Evolutionary conservation across 768 basidiomycete species (phyloP).

Genomic region (Mycena capillaripes): DNA sequence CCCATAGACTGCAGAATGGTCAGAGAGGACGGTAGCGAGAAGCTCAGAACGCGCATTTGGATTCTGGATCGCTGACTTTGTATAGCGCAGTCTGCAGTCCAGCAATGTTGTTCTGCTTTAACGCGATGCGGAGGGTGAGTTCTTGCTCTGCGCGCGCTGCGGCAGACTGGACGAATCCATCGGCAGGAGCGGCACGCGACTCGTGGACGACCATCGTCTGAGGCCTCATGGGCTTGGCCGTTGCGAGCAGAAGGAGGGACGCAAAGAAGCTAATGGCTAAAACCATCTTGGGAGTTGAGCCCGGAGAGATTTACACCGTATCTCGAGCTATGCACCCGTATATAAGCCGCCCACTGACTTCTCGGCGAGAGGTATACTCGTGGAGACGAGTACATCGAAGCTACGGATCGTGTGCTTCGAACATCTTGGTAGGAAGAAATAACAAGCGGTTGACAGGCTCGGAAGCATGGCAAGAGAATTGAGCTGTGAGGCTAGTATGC

Average conservation of each 20-base stretch:
- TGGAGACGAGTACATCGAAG: conserved; percentile 16
- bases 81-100: conserved; percentile 17
- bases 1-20: background rate
- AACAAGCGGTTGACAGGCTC: conserved; percentile 6
- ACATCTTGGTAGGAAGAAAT: conserved; percentile 8
- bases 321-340: conserved; percentile 6
- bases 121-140: conserved; percentile 22
- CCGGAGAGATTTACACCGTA: background rate
- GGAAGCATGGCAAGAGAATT: conserved; percentile 15
- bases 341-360: conserved; percentile 12
- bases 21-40: background rate
- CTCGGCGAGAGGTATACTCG: conserved; percentile 11
- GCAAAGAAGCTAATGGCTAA: conserved; percentile 1
- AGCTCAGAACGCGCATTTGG: background rate
- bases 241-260: conserved; percentile 9
- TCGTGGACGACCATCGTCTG: conserved; percentile 20
- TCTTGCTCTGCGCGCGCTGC: background rate
- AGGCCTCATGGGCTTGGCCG: conserved; percentile 20
- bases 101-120: conserved; percentile 18
- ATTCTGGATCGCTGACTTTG: conserved; percentile 4
- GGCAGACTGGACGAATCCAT: conserved; percentile 15
- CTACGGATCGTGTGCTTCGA: too few relatives aligned
- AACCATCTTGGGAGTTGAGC: conserved; percentile 17
- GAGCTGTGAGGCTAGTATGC: conserved; percentile 9
- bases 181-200: background rate